Conservation (phyloP, 2,329 filamentous ascomycete genomes). For the Verruconis gallopava region DNA sequence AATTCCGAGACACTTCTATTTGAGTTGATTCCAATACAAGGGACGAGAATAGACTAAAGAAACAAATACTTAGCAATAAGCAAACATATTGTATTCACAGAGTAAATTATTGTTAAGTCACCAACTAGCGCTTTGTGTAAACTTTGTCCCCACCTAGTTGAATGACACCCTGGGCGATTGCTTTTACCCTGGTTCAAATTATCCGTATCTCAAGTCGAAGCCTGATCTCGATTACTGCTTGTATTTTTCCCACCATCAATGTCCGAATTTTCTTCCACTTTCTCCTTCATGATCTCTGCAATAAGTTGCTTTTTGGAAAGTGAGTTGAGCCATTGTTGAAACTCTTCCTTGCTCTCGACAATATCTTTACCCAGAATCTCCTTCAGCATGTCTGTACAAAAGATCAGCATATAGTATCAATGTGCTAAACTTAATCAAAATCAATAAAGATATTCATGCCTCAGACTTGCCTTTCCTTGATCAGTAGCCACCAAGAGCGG, state of each 20-base stretch:
- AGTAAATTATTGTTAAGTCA: too few species aligned
- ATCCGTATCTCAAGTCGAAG: too few species aligned
- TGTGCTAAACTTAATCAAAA: not conserved
- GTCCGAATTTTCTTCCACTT: constrained; percentile 1
- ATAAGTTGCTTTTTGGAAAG: constrained; percentile 21
- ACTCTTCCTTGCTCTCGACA: constrained; percentile 14
- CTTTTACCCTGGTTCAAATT: too few species aligned
- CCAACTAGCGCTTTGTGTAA: too few species aligned
- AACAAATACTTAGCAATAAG: too few species aligned
- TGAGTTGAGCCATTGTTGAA: constrained; percentile 15
- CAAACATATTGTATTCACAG: too few species aligned
- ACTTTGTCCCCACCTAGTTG: too few species aligned
- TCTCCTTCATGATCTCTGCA: constrained; percentile 15
- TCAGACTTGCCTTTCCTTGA: constrained; percentile 9
- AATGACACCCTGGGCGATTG: too few species aligned
- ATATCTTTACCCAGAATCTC: constrained; percentile 21
- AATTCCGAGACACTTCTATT: too few species aligned
- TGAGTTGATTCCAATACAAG: too few species aligned
- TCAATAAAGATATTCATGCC: not conserved
- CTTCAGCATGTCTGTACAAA: constrained; percentile 17
- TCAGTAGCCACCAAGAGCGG: constrained; percentile 2
- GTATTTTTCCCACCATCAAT: constrained; percentile 4
- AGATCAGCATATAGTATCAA: not conserved
- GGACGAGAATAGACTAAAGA: too few species aligned
- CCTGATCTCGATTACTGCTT: too few species aligned